These are phyloP conservation scores for Nothophytophthora sp. DNA, from an alignment of 352 stramenopile species.

Conservation along the genomic window DNA sequence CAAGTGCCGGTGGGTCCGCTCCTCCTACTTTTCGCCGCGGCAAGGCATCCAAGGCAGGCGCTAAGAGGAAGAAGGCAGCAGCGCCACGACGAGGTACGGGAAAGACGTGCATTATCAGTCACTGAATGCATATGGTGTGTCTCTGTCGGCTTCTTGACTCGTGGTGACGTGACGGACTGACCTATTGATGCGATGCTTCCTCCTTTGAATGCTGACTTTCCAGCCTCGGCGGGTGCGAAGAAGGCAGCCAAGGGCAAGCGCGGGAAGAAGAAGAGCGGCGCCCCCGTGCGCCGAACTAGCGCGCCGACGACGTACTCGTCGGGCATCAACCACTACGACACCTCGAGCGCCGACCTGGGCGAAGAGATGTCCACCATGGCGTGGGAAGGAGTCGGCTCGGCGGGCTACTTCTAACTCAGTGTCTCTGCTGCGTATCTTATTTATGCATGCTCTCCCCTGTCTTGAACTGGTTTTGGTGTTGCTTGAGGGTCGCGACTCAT, in stretches of 20 bases:
- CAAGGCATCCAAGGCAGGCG: constrained; percentile 16
- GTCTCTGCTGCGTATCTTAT: constrained; percentile 21
- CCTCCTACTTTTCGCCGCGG: constrained; percentile 3
- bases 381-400: constrained; percentile 72
- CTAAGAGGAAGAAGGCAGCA: constrained; percentile 29
- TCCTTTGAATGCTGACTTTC: not conserved
- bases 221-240: constrained; percentile 10
- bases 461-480: too few relatives aligned
- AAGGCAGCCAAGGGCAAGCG: constrained; percentile 30
- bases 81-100: constrained; percentile 29
- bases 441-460: not conserved
- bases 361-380: constrained; percentile 66
- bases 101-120: not conserved
- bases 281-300: constrained; percentile 33
- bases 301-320: constrained; percentile 20
- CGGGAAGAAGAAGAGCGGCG: constrained; percentile 16
- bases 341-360: constrained; percentile 37
- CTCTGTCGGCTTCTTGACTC: not conserved
- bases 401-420: constrained; percentile 53
- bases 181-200: not conserved
- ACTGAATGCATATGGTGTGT: not conserved
- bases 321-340: constrained; percentile 64
- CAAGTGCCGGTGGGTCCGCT: not conserved
- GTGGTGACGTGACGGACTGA: not conserved
- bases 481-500: constrained; percentile 14